Conservation (phyloP, 164 flowering plant genomes). For the Magnolia sinica region DNA sequence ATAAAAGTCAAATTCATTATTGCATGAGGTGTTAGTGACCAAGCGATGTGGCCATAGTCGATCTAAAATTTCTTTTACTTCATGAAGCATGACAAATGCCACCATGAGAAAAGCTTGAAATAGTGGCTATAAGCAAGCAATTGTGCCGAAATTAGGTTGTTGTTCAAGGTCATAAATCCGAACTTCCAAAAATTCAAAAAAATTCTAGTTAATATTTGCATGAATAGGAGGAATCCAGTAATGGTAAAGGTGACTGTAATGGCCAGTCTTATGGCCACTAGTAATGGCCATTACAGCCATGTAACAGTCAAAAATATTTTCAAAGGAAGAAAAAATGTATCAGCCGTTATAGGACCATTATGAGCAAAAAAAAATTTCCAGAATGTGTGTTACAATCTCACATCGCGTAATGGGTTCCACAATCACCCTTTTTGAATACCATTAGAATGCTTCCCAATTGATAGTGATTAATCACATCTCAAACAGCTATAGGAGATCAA, state of each 20-base stretch:
- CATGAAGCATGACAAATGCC: too few species aligned
- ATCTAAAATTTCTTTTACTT: too few species aligned
- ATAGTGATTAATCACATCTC: too few species aligned
- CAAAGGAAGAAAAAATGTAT: too few species aligned
- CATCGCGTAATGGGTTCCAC: too few species aligned
- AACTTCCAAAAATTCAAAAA: background rate
- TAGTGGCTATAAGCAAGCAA: background rate
- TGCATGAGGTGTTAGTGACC: background rate
- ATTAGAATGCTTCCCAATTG: too few species aligned
- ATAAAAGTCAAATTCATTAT: background rate
- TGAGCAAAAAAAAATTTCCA: too few species aligned
- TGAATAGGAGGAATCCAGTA: background rate
- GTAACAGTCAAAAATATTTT: background rate
- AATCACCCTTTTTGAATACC: too few species aligned
- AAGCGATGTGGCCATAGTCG: background rate
- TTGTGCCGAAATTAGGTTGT: background rate
- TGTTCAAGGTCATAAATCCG: background rate
- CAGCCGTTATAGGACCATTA: too few species aligned
- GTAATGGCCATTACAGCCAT: background rate
- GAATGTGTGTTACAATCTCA: too few species aligned
- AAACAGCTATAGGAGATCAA: too few species aligned
- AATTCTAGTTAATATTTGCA: background rate
- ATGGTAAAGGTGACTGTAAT: background rate
- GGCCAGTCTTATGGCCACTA: background rate
- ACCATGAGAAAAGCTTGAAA: too few species aligned